Evolutionary conservation across 2,329 filamentous ascomycete genomes (phyloP), one percentile per base, ranked within the genome.

Genomic region (Cryphonectria naterciae): DNA sequence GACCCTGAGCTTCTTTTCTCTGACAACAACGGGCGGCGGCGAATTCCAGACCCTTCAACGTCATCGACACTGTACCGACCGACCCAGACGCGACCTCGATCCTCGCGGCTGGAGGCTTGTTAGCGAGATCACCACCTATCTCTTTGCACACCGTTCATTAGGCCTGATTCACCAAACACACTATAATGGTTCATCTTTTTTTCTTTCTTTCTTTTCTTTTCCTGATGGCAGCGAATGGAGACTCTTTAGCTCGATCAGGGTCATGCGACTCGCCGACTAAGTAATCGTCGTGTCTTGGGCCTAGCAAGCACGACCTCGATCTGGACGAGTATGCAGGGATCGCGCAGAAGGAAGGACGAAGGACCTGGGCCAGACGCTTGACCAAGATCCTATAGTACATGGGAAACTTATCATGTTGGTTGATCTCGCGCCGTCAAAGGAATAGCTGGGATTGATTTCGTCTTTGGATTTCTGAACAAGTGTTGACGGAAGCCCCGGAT

Each of bases 181-280:
- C 28, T 32, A 32, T 2, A 32, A 32, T 32, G 28, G 28, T 58
- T 58, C 25, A 58, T 35, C 13, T 54, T 58, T 32, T 56, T 39
- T 32, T 32, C 3, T 32, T 32, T 3, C 3, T 32, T 32, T 3
- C 3, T 32, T 32, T 1, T 32, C 3, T 32, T 3, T 32, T 32
- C 25, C 25, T 28, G 63, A 65, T 52, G 41, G 63, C 63, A 61
- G 58, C 41, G 10, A 17, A 65, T 49, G 25, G 43, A 49, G 63
- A 52, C 63, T 65, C 43, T 52, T 49, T 65, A 65, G 63, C 17
- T 65, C 63, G 63, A 65, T 52, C 63, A 65, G 11, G 46, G 61
- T 19, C 61, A n/a, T 41, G 41, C 39, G n/a, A 39, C 61, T 32
- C 39, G 41, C n/a, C 15, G 61, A 46, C 61, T 25, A 64, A 64